Evolutionary conservation across 768 basidiomycete species (phyloP).

Genomic region (Collybiopsis confluens): DNA sequence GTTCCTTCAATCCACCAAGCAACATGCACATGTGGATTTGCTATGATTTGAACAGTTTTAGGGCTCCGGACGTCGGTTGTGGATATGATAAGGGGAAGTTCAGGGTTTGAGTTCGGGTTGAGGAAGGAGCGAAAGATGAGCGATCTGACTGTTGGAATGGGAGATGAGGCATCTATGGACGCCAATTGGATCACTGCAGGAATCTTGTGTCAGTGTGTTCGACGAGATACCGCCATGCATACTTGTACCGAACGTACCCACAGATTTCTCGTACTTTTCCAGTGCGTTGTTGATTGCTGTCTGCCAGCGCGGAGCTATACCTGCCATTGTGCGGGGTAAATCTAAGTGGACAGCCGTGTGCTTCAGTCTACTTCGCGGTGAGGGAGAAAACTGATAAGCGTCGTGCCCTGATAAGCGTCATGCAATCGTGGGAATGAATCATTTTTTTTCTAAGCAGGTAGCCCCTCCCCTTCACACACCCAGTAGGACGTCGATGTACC

Average conservation of each 20-base stretch:
- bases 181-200: constrained; percentile 57
- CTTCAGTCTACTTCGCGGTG: background rate
- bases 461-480: too few species aligned
- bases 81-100: constrained; percentile 57
- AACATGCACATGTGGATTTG: constrained; percentile 50
- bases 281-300: constrained; percentile 39
- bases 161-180: constrained; percentile 39
- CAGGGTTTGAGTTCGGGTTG: constrained; percentile 32
- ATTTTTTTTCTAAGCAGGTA: too few species aligned
- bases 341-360: background rate
- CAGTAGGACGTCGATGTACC: too few species aligned
- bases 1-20: constrained; percentile 72
- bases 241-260: constrained; percentile 25
- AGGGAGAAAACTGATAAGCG: too few species aligned
- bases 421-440: background rate
- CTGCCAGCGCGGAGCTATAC: constrained; percentile 41
- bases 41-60: constrained; percentile 56
- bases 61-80: constrained; percentile 72
- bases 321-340: constrained; percentile 7
- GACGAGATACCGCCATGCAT: background rate
- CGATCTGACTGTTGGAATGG: constrained; percentile 59
- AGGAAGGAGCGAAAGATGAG: constrained; percentile 60
- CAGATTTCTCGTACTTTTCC: constrained; percentile 31
- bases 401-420: background rate
- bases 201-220: background rate